Conservation (phyloP, 306 rosid genomes). For the Quercus agrifolia region DNA sequence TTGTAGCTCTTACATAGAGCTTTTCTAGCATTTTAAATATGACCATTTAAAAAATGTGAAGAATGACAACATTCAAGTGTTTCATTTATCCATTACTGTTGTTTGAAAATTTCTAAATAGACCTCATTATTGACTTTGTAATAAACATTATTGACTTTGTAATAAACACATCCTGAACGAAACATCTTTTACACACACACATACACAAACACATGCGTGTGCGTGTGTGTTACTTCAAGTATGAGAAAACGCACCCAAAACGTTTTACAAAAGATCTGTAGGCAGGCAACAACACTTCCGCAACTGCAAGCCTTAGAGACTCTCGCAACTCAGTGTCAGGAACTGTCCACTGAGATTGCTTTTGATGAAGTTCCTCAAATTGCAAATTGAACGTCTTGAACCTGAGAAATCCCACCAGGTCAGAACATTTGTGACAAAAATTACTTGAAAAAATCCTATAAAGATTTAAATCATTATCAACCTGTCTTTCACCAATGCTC, state of each 20-base stretch:
- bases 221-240: background rate
- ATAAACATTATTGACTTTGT: too few relatives aligned
- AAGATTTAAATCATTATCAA: slow-evolving; percentile 13
- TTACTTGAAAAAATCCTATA: background rate
- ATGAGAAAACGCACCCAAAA: slow-evolving; percentile 56
- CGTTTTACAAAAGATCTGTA: slow-evolving; percentile 88
- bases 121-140: background rate
- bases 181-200: background rate
- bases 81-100: background rate
- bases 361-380: slow-evolving; percentile 97
- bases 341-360: slow-evolving; percentile 95
- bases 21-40: background rate
- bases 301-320: slow-evolving; percentile 91
- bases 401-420: slow-evolving; percentile 44
- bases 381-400: slow-evolving; percentile 74
- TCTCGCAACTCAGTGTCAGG: slow-evolving; percentile 91
- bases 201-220: background rate
- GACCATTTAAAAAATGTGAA: background rate
- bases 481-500: slow-evolving; percentile 91
- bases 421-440: slow-evolving; percentile 9
- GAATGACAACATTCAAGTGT: too few relatives aligned
- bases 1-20: background rate
- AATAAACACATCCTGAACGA: too few relatives aligned
- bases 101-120: background rate
- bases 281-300: slow-evolving; percentile 91